Base-by-base conservation (phyloP, 75 land plant species). In the Sequoiadendron giganteum region DNA sequence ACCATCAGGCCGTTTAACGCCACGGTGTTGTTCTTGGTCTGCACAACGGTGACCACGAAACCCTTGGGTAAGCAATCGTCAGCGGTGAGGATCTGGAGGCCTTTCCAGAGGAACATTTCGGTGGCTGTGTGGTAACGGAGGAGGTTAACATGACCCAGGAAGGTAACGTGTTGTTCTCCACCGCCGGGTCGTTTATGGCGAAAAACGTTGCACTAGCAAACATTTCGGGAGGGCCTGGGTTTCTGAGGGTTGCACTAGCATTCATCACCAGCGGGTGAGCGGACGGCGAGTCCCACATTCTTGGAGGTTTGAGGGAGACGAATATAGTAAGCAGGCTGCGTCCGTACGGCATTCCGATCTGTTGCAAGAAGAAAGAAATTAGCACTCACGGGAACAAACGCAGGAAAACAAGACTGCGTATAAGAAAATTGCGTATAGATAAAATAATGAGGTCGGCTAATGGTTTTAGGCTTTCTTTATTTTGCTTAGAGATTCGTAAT, bases 101-200 rank as follows among this genome's bases (percentile, higher is more conserved):
- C 10, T 3, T 36, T 79, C 45, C 82, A 40, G 28, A 38, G 43
- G 3, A 78, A 43, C 40, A 5, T 34, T 10, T 78, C 19, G 3
- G 81, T 78, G 42, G 81, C 2, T 19, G 81, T 78, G 81, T 78
- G 81, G 81, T 78, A 78, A 36, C 36, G 81, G 81, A 78, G 81
- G 25, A 78, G 81, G 43, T 78, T 38, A 18, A 78, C 81, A 78
- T 78, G 19, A 78, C 43, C 81, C 81, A 78, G 18, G 81, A 39
- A 36, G 82, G 82, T 4, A 79, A 39, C 21, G 21, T 5, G 40
- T 5, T 21, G 38, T 79, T 39, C 16, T 16, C 38, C 40, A 79
- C 28, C 16, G 82, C 45, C 21, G 36, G 25, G 47, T 79, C 82
- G 28, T 18, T 79, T 8, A 79, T 36, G 82, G 82, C 82, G 42